Conservation (phyloP, 2,329 filamentous ascomycete species). For the Penicillium hordei region DNA sequence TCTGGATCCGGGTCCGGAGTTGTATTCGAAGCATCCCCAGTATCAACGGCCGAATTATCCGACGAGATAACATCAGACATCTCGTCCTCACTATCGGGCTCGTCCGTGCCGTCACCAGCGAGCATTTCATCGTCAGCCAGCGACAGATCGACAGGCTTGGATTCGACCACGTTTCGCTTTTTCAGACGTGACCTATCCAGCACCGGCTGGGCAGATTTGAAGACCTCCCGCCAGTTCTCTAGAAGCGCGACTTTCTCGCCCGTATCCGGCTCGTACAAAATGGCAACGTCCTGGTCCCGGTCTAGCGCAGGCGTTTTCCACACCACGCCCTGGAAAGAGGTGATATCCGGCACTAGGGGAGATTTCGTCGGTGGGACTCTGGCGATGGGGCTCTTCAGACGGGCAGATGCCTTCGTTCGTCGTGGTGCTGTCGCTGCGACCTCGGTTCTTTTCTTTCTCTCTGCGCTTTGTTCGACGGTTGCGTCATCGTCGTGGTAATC, state of each 20-base stretch:
- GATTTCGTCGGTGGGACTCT: constrained; percentile 10
- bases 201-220: constrained; percentile 38
- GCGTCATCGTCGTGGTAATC: constrained; percentile 48
- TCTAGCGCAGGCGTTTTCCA: constrained; percentile 38
- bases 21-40: constrained; percentile 25
- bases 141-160: background rate
- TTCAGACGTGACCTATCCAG: constrained; percentile 27
- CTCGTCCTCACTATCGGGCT: constrained; percentile 15
- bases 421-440: constrained; percentile 16
- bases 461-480: constrained; percentile 28
- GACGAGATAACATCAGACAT: constrained; percentile 22
- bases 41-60: constrained; percentile 15
- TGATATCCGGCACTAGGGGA: constrained; percentile 20
- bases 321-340: constrained; percentile 42
- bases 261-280: constrained; percentile 40
- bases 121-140: constrained; percentile 6
- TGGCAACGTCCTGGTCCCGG: constrained; percentile 21
- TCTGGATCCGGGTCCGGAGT: constrained; percentile 18
- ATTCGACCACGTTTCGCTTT: constrained; percentile 10
- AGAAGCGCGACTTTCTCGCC: constrained; percentile 46
- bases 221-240: constrained; percentile 49
- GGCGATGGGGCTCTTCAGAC: background rate
- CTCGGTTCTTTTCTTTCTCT: constrained; percentile 12
- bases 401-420: constrained; percentile 15
- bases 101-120: constrained; percentile 5